Percentiles rank a stretch among this genome's conserved stretches.
phyloP scores from a whole-genome alignment of 73 alveolate genomes.

The Tetrahymena borealis region DNA sequence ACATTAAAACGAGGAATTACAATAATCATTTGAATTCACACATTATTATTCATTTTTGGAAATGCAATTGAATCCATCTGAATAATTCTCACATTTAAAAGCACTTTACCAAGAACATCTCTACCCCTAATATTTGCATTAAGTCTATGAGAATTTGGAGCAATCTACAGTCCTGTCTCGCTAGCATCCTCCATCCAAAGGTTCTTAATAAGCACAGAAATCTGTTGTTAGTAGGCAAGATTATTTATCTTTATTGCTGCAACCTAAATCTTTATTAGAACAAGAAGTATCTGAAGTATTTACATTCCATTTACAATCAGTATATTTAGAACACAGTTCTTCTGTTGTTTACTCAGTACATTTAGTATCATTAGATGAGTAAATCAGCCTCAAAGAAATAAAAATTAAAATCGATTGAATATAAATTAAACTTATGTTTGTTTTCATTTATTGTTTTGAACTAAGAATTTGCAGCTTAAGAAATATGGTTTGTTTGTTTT shows the following conservation, averaged over 20 bases:
- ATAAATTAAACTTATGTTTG: too few species aligned
- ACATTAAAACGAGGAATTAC: neutral
- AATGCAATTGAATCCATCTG: neutral
- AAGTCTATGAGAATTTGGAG: neutral
- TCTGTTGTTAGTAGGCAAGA: neutral
- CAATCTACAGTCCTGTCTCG: neutral
- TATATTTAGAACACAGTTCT: neutral
- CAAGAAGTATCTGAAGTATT: neutral
- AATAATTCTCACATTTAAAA: neutral
- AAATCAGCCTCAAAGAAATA: too few species aligned
- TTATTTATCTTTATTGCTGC: neutral
- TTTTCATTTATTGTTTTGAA: too few species aligned
- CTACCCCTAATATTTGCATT: neutral
- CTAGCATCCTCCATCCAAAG: neutral
- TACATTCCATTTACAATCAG: neutral
- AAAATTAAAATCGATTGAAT: too few species aligned
- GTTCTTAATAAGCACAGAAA: neutral
- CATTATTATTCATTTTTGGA: neutral
- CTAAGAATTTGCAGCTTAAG: too few species aligned
- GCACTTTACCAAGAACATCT: neutral
- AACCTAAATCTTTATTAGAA: neutral
- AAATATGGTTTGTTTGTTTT: too few species aligned
- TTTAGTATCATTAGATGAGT: too few species aligned
- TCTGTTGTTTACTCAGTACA: neutral
- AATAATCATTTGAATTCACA: neutral